A percentile compares a stretch with the other conserved stretches of the same genome.
Conservation (phyloP, 176 grass and related monocot genomes). For the Carex parvula region DNA sequence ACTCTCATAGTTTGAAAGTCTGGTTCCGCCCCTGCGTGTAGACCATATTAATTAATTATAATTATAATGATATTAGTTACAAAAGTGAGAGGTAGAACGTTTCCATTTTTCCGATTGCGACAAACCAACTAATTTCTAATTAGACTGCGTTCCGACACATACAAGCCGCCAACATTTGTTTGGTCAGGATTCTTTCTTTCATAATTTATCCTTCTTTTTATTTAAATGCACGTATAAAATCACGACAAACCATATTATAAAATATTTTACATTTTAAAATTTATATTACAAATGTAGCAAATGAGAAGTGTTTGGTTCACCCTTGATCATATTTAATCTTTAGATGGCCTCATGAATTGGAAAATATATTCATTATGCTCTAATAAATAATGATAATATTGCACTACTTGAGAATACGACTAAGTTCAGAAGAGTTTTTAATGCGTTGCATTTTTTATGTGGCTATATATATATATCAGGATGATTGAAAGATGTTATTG, state of each 20-base stretch:
- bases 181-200: not conserved
- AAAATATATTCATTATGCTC: not conserved
- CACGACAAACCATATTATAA: not conserved
- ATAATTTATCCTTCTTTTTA: not conserved
- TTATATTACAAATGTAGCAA: not conserved
- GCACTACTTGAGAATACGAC: not conserved
- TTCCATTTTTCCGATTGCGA: not conserved
- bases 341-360: not conserved
- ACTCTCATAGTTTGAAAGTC: no score
- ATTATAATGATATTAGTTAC: not conserved
- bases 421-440: not conserved
- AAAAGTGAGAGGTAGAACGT: not conserved
- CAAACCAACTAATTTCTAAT: conserved; percentile 17
- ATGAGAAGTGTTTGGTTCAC: not conserved
- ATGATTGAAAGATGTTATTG: not conserved
- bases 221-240: not conserved
- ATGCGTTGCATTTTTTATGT: not conserved
- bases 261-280: not conserved
- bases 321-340: not conserved
- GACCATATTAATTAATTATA: not conserved
- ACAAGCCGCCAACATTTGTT: not conserved
- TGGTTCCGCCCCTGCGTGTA: not conserved
- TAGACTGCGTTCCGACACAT: not conserved
- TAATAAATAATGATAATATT: not conserved
- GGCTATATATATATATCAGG: not conserved